These are phyloP conservation scores for Sphagnum tenellum DNA, from an alignment of 225 moss, liverwort and hornwort species.

Conservation along the genomic window DNA sequence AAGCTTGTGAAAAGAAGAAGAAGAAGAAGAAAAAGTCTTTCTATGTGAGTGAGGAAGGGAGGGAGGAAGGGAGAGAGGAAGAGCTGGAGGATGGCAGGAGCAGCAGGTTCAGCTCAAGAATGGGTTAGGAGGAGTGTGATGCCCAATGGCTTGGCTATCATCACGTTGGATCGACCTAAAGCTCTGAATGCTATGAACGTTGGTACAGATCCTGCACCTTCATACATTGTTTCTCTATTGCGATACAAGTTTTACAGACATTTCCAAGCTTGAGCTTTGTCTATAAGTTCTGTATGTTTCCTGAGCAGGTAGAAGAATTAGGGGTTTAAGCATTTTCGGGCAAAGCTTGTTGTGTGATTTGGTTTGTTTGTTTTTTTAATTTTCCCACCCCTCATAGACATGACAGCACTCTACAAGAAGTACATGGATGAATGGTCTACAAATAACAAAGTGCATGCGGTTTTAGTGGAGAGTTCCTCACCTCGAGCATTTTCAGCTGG, in stretches of 20 bases:
- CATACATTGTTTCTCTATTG: too few relatives aligned
- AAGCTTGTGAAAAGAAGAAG: too few relatives aligned
- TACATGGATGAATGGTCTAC: slow-evolving; percentile 77
- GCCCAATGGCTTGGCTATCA: slow-evolving; percentile 72
- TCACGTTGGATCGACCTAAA: slow-evolving; percentile 89
- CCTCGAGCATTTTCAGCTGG: slow-evolving; percentile 89
- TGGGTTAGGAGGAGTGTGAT: slow-evolving; percentile 71
- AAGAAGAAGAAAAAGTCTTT: too few relatives aligned
- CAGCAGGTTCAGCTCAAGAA: slow-evolving; percentile 30
- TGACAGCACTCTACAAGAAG: slow-evolving; percentile 73
- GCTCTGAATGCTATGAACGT: slow-evolving; percentile 97
- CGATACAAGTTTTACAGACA: too few relatives aligned
- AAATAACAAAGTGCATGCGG: slow-evolving; percentile 54
- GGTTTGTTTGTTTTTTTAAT: too few relatives aligned
- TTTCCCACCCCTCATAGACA: slow-evolving; percentile 2
- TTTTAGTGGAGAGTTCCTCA: slow-evolving; percentile 84
- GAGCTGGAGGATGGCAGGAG: slow-evolving; percentile 21
- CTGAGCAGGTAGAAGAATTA: too few relatives aligned
- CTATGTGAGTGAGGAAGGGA: too few relatives aligned
- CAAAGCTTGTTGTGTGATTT: too few relatives aligned
- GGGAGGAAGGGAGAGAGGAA: neutral
- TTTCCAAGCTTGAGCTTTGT: too few relatives aligned
- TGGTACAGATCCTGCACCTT: slow-evolving; percentile 16
- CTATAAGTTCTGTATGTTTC: too few relatives aligned
- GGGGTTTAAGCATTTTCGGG: too few relatives aligned